These are phyloP conservation scores for Hyphopichia fennica DNA, from an alignment of 1,139 yeast species.

Conservation along the genomic window DNA sequence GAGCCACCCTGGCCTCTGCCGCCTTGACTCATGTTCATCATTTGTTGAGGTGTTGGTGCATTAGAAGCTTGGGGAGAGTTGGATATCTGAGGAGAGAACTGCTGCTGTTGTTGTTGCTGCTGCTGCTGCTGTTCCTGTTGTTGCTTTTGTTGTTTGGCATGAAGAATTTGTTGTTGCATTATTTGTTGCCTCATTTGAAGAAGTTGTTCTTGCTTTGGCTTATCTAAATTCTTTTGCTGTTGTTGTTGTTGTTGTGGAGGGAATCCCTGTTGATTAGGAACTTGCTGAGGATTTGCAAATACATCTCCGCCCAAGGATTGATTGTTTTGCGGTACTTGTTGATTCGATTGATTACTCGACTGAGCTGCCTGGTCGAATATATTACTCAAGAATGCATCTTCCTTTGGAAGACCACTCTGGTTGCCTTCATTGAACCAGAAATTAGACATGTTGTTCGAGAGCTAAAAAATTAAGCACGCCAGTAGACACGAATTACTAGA, in stretches of 20 bases:
- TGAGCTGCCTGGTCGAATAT: conserved; percentile 27
- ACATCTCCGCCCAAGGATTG: background rate
- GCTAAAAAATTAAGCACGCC: too few relatives aligned
- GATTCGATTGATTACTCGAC: background rate
- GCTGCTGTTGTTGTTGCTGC: conserved; percentile 10
- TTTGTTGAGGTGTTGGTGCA: conserved; percentile 8
- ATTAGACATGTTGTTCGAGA: too few relatives aligned
- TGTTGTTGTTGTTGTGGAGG: conserved; percentile 17
- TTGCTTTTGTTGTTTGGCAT: conserved; percentile 19
- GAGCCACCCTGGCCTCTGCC: conserved; percentile 1
- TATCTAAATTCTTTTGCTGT: conserved; percentile 12
- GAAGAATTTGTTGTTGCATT: conserved; percentile 41
- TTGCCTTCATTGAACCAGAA: conserved; percentile 41
- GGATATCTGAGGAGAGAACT: conserved; percentile 1
- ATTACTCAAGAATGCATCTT: conserved; percentile 37
- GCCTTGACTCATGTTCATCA: background rate
- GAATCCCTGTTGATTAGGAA: conserved; percentile 11
- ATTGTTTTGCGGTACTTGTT: conserved; percentile 3
- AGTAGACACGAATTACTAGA: too few relatives aligned
- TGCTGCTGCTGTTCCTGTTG: conserved; percentile 11
- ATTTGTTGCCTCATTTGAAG: conserved; percentile 40
- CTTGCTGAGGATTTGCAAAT: background rate
- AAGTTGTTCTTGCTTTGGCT: conserved; percentile 25
- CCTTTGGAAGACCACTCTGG: conserved; percentile 8
- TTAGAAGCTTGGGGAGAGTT: conserved; percentile 1